Evolutionary conservation across 2,329 filamentous ascomycete species (phyloP).

Genomic region (Fusarium floridanum): DNA sequence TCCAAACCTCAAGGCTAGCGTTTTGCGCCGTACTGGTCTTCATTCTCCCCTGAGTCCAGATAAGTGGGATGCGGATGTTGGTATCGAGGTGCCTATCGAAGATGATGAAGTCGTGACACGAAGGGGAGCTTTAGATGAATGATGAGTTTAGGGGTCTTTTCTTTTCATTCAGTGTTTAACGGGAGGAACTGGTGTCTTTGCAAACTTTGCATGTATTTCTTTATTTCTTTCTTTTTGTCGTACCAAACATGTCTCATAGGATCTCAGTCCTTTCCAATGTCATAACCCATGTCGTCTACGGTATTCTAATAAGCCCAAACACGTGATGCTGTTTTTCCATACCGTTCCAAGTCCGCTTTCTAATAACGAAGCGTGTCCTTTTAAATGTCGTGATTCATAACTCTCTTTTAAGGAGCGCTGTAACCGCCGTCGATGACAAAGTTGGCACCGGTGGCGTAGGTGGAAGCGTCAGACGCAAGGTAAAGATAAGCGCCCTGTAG

Average conservation of each 20-base stretch:
- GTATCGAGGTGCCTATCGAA: not conserved
- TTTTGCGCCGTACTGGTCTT: not conserved
- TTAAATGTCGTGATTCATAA: not conserved
- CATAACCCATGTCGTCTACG: not conserved
- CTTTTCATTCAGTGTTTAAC: not conserved
- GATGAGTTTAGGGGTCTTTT: not conserved
- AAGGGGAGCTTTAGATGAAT: not conserved
- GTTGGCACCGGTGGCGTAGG: constrained; percentile 51
- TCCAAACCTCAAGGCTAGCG: not conserved
- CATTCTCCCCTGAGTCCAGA: constrained; percentile 25
- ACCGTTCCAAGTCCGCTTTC: not conserved
- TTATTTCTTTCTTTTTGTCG: not conserved
- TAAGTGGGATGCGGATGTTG: not conserved
- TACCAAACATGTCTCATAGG: constrained; percentile 1
- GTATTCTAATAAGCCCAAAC: constrained; percentile 3
- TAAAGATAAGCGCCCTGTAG: constrained; percentile 45
- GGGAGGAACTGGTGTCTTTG: not conserved
- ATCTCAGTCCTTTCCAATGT: constrained; percentile 6
- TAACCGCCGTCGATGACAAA: constrained; percentile 50
- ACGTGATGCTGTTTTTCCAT: constrained; percentile 4
- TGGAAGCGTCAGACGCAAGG: constrained; percentile 49
- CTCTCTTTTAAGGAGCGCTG: constrained; percentile 37
- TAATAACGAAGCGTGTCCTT: not conserved
- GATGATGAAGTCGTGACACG: not conserved
- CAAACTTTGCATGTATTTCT: not conserved